These are phyloP conservation scores for Raphidocelis subcapitata DNA, from an alignment of 139 green algal genomes.

Conservation along the genomic window DNA sequence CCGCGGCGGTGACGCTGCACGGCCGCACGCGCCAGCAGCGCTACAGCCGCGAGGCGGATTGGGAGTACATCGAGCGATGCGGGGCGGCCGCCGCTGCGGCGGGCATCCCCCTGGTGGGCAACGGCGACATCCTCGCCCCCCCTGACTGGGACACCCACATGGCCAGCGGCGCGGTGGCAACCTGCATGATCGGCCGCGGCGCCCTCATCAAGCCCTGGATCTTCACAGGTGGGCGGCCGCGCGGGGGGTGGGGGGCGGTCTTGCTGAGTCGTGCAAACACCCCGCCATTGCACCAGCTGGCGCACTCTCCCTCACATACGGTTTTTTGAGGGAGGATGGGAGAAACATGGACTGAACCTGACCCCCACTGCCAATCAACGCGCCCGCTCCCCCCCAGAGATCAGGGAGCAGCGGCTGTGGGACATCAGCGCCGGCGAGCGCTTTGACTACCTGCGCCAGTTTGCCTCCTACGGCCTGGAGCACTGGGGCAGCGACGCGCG, in stretches of 20 bases:
- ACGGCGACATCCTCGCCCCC: constrained; percentile 88
- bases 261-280: no score
- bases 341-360: no score
- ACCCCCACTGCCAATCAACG: background rate
- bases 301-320: no score
- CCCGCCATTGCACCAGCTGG: no score
- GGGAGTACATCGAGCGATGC: constrained; percentile 63
- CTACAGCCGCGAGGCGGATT: constrained; percentile 81
- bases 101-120: constrained; percentile 82
- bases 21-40: constrained; percentile 92
- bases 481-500: constrained; percentile 92
- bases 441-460: constrained; percentile 85
- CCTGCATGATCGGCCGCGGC: constrained; percentile 88
- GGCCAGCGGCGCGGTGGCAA: constrained; percentile 48
- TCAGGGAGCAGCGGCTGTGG: constrained; percentile 93
- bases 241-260: background rate
- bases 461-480: constrained; percentile 75
- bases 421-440: constrained; percentile 93
- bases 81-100: constrained; percentile 9
- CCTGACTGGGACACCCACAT: constrained; percentile 78
- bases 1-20: constrained; percentile 88
- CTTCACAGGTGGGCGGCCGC: constrained; percentile 63
- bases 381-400: constrained; percentile 57
- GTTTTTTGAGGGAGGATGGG: no score
- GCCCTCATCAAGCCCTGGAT: constrained; percentile 99